Percentiles rank a stretch among this genome's conserved stretches.
These are phyloP conservation scores for Leptographium lundbergii DNA, from an alignment of 2,329 filamentous ascomycete species.

Conservation along the genomic window DNA sequence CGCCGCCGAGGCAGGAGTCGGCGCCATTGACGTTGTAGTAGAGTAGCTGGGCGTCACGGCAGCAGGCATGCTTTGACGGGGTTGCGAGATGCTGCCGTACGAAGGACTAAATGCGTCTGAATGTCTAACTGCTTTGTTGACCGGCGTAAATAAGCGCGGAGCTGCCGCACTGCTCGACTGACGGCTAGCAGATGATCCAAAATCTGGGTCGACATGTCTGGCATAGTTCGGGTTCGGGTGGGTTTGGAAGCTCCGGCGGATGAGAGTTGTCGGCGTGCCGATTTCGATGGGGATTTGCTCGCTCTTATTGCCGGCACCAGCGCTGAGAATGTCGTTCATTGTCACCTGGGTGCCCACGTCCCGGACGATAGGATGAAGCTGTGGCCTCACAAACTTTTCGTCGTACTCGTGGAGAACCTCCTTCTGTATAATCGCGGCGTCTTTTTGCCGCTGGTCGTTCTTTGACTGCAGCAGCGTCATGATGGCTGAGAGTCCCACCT, in stretches of 20 bases:
- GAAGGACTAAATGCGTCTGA: constrained; percentile 21
- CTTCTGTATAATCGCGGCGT: constrained; percentile 71
- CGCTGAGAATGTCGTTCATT: constrained; percentile 22
- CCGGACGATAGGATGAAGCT: constrained; percentile 65
- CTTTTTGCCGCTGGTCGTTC: constrained; percentile 77
- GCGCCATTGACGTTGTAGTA: neutral
- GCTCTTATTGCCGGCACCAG: neutral
- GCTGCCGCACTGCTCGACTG: constrained; percentile 24
- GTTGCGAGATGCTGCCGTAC: constrained; percentile 2
- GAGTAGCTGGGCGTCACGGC: constrained; percentile 1
- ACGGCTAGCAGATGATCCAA: constrained; percentile 24
- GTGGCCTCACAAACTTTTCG: constrained; percentile 85
- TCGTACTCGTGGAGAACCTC: constrained; percentile 95
- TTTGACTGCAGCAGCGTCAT: constrained; percentile 59
- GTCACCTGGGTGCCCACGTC: constrained; percentile 72
- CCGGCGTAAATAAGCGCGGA: constrained; percentile 31
- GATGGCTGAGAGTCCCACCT: constrained; percentile 62
- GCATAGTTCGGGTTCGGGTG: constrained; percentile 75
- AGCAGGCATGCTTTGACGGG: constrained; percentile 13
- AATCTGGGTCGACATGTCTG: constrained; percentile 59
- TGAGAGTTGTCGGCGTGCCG: constrained; percentile 44
- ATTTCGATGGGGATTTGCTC: constrained; percentile 23
- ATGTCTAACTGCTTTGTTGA: constrained; percentile 14
- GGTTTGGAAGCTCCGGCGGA: constrained; percentile 67
- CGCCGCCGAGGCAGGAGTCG: neutral